Evolutionary conservation across 2,329 filamentous ascomycete species (phyloP).

Genomic region (Bipolaris gigantea): DNA sequence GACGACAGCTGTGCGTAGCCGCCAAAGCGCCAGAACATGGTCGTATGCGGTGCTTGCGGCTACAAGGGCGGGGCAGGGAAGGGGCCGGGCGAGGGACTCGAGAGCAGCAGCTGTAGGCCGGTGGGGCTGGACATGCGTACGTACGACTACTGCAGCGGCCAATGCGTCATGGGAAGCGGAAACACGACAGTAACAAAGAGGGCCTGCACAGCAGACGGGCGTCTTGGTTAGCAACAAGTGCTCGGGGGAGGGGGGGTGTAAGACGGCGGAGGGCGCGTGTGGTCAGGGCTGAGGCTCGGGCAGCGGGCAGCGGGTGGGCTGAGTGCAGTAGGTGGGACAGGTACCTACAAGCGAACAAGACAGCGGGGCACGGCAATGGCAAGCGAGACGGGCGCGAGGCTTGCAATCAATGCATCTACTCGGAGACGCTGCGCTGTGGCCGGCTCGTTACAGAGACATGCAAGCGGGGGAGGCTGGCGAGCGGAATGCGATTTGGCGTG

Average conservation of each 20-base stretch:
- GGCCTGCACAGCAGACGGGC: conserved; percentile 5
- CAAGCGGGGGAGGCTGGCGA: conserved; percentile 5
- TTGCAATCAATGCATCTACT: conserved; percentile 23
- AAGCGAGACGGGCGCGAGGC: conserved; percentile 15
- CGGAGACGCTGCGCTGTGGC: neutral
- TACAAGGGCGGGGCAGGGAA: conserved; percentile 34
- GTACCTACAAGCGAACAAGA: conserved; percentile 24
- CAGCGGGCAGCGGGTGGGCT: neutral
- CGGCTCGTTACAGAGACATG: conserved; percentile 25
- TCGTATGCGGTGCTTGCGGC: conserved; percentile 49
- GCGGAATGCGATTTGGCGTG: neutral
- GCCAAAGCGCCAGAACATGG: conserved; percentile 99
- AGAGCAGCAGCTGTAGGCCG: conserved; percentile 29
- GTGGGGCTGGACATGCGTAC: conserved; percentile 28
- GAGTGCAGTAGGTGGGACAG: conserved; percentile 19
- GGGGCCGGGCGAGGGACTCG: conserved; percentile 31
- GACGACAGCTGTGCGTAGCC: conserved; percentile 97
- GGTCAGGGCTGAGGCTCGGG: conserved; percentile 14
- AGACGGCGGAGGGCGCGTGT: conserved; percentile 18
- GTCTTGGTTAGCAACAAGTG: conserved; percentile 13
- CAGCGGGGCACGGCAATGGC: conserved; percentile 16
- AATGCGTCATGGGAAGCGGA: conserved; percentile 20
- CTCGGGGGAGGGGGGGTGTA: conserved; percentile 11
- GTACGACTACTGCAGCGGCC: conserved; percentile 18
- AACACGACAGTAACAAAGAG: conserved; percentile 12